Conservation (phyloP, 352 stramenopile species). For the Pythium graminicola region DNA sequence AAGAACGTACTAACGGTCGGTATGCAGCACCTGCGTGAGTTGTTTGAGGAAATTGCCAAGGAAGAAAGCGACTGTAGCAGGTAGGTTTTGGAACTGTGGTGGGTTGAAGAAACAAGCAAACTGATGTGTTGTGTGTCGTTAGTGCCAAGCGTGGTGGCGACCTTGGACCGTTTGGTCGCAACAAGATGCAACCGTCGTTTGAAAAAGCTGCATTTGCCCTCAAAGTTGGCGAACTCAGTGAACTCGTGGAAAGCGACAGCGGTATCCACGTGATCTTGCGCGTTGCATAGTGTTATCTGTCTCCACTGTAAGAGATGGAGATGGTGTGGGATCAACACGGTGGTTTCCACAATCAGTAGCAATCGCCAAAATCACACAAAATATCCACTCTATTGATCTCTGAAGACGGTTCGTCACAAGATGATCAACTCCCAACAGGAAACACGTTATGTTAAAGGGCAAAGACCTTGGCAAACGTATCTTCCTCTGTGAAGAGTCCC, state of each 20-base stretch:
- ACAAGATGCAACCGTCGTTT: slow-evolving; percentile 92
- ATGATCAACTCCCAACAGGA: not conserved
- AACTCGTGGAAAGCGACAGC: slow-evolving; percentile 94
- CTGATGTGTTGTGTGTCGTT: not conserved
- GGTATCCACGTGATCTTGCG: slow-evolving; percentile 97
- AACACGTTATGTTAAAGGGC: slow-evolving; percentile 37
- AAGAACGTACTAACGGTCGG: not conserved
- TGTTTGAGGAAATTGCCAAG: slow-evolving; percentile 84
- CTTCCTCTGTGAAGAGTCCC: slow-evolving; percentile 51
- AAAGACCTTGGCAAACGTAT: slow-evolving; percentile 66
- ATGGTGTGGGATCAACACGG: not conserved
- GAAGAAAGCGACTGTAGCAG: slow-evolving; percentile 87
- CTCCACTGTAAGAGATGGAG: not conserved
- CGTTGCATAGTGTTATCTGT: slow-evolving; percentile 39
- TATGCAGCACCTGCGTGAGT: slow-evolving; percentile 41
- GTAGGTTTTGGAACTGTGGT: too few relatives aligned
- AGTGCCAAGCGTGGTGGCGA: slow-evolving; percentile 89
- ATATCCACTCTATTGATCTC: slow-evolving; percentile 30
- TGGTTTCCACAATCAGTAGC: not conserved
- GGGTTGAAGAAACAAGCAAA: too few relatives aligned
- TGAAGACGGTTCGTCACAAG: slow-evolving; percentile 1
- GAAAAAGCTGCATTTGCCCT: slow-evolving; percentile 90
- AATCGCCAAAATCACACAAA: slow-evolving; percentile 11
- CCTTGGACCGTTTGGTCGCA: slow-evolving; percentile 80
- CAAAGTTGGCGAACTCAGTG: slow-evolving; percentile 90